phyloP scores from a whole-genome alignment of 2,329 filamentous ascomycete species.

The Colletotrichum caudatum region DNA sequence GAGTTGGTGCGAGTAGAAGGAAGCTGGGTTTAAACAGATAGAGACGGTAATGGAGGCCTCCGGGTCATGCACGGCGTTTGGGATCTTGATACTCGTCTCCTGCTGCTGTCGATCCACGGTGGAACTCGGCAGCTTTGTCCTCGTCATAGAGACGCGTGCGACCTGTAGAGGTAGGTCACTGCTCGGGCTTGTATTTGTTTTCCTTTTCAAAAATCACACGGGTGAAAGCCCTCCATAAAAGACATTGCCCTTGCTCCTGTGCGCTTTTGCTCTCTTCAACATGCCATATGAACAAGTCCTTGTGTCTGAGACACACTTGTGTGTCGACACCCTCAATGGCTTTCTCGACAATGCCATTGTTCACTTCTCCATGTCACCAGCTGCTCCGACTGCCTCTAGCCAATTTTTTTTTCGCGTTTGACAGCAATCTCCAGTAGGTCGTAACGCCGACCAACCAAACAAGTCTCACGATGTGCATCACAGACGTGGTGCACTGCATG shows the following conservation, averaged over 20 bases:
- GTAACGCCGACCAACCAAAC: too few relatives aligned
- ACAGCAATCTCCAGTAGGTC: neutral
- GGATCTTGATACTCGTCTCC: neutral
- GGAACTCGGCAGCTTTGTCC: neutral
- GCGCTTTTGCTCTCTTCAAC: neutral
- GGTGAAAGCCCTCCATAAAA: neutral
- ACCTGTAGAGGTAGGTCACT: neutral
- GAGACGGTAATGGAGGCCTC: neutral
- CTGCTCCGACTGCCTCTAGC: neutral
- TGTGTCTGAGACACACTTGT: neutral
- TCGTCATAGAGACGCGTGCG: neutral
- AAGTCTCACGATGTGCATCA: slow-evolving; percentile 14
- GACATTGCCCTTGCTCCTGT: neutral
- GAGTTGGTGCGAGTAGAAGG: too few relatives aligned
- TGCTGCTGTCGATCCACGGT: neutral
- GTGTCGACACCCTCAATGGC: neutral
- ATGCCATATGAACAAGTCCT: neutral
- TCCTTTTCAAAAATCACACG: neutral
- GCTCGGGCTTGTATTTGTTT: neutral
- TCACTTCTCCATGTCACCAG: neutral
- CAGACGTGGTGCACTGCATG: slow-evolving; percentile 12
- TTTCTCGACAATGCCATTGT: neutral
- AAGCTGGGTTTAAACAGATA: neutral
- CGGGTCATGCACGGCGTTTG: neutral
- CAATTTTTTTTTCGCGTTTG: too few relatives aligned